These are phyloP conservation scores for Phallus indusiatus DNA, from an alignment of 768 basidiomycete genomes.

Conservation along the genomic window DNA sequence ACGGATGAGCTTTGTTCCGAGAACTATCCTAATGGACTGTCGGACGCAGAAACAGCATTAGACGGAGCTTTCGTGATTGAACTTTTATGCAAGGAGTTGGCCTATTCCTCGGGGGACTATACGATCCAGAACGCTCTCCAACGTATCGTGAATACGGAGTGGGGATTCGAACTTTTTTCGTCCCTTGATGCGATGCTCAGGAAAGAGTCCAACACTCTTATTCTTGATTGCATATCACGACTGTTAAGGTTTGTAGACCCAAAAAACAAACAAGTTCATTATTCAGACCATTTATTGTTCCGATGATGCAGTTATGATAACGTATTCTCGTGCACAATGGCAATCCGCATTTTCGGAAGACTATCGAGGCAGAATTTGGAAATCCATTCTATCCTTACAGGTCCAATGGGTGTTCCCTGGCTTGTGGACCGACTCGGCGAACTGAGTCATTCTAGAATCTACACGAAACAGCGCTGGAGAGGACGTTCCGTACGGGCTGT, in stretches of 20 bases:
- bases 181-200: background rate
- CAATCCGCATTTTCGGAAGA: background rate
- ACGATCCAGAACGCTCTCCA: background rate
- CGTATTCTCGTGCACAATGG: background rate
- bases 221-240: background rate
- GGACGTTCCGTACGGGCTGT: background rate
- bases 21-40: too few species aligned
- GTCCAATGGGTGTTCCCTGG: background rate
- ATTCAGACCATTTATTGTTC: too few species aligned
- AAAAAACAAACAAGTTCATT: too few species aligned
- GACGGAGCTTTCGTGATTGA: background rate
- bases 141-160: background rate
- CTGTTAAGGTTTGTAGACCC: background rate
- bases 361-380: background rate
- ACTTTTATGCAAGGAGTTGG: background rate
- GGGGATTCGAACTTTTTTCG: background rate
- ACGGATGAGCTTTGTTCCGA: background rate
- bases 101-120: background rate
- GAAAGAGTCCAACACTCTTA: background rate
- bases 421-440: background rate
- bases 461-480: background rate
- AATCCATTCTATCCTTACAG: background rate
- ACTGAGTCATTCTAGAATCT: background rate
- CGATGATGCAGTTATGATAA: background rate
- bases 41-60: background rate